These are phyloP conservation scores for Leishmania turanica DNA, from an alignment of 208 protist species.

Conservation along the genomic window DNA sequence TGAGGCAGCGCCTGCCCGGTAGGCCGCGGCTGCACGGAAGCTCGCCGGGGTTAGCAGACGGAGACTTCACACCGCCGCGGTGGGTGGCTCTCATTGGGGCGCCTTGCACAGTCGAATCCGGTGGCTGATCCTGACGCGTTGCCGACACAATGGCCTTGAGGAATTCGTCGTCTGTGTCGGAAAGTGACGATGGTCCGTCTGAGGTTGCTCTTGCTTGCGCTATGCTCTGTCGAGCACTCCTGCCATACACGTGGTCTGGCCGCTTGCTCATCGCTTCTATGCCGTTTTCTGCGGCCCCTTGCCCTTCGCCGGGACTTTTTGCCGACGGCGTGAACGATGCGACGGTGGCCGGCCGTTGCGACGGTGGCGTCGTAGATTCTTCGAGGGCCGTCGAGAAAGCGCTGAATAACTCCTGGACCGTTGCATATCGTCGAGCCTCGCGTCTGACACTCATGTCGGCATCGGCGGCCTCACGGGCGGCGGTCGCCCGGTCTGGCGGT, in stretches of 20 bases:
- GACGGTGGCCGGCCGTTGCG: not conserved
- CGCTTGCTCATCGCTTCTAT: not conserved
- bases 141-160: not conserved
- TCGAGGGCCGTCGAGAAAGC: constrained; percentile 6
- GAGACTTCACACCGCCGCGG: not conserved
- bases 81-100: not conserved
- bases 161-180: not conserved
- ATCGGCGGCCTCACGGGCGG: not conserved
- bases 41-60: not conserved
- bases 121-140: not conserved
- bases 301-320: not conserved
- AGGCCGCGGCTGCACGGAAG: not conserved
- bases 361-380: not conserved
- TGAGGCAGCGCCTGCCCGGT: not conserved
- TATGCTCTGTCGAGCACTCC: not conserved
- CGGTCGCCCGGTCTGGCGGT: not conserved
- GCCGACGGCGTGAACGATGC: not conserved
- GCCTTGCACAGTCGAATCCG: not conserved
- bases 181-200: not conserved
- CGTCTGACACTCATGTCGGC: not conserved
- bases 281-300: not conserved
- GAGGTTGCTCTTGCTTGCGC: not conserved
- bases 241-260: too few species aligned
- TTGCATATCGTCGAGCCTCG: not conserved
- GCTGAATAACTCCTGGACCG: constrained; percentile 13